Evolutionary conservation across 495 filamentous ascomycete species (phyloP), one percentile per base, ranked within the genome.

Genomic region (Chaetomium tenue): DNA sequence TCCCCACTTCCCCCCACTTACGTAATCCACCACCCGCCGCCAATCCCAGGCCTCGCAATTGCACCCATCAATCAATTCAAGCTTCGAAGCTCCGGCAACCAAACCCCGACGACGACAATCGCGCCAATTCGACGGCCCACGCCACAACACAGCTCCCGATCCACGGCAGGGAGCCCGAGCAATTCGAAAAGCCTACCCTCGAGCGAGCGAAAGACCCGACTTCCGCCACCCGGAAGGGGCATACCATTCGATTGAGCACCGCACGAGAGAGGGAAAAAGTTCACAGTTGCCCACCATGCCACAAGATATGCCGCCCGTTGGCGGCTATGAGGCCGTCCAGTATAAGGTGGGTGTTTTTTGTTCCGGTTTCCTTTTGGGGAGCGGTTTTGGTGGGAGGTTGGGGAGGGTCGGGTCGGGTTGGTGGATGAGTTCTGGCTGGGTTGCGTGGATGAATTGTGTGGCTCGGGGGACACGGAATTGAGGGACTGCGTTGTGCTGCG

Each of bases 241-340:
- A 37, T 33, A 7, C 30, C 30, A 33, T 33, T 7, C 30, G 30
- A 37, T 37, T 37, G 33, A 59, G 5, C 39, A 39, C 47, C 55
- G 44, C 28, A 58, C 63, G n/a, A 65, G 51, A n/a, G 23, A 12
- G 33, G 54, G 15, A 58, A 47, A 18, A 23, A 54, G 16, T 46
- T 37, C 33, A 37, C 33, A 11, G 25, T 70, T 44, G 71, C 71
- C 78, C 83, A 73, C 28, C 58, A 88, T 89, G 87, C 84, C 85
- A 73, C 87, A 89, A 86, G 94, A 98, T 86, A 89, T 98, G 82
- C 94, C 94, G 78, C 94, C 94, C 66, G 71, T 76, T 71, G 94
- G 94, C 81, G 94, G 94, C 84, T 98, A 98, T 77, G 89, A 85
- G 71, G 89, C 92, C 69, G 87, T 98, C 58, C 94, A 98, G 78